These are phyloP conservation scores for Globisporangium polare DNA, from an alignment of 352 stramenopile genomes.

Conservation along the genomic window DNA sequence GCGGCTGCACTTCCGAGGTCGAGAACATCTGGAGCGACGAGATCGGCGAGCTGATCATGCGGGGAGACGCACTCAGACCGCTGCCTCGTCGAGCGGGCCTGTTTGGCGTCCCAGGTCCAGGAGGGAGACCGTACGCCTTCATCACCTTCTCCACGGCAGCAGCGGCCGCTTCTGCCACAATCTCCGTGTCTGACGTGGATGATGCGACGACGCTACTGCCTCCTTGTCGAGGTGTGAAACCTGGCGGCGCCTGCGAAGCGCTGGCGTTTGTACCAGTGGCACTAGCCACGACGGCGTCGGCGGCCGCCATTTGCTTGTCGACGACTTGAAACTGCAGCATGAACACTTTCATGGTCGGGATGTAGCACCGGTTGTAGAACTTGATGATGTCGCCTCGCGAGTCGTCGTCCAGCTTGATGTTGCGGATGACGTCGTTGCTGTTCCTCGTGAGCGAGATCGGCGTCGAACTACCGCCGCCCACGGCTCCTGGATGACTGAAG, in stretches of 20 bases:
- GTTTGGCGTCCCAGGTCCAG: constrained; percentile 37
- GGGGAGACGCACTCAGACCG: constrained; percentile 22
- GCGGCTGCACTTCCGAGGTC: constrained; percentile 66
- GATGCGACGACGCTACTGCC: constrained; percentile 37
- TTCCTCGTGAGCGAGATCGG: constrained; percentile 31
- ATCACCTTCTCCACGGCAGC: constrained; percentile 66
- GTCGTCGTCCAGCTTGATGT: constrained; percentile 66
- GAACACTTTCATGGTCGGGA: constrained; percentile 81
- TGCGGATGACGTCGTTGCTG: constrained; percentile 67
- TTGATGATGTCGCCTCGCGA: constrained; percentile 84
- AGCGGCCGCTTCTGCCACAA: constrained; percentile 69
- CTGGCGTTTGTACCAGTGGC: constrained; percentile 18
- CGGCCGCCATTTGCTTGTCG: constrained; percentile 77
- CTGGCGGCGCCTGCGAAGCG: constrained; percentile 22
- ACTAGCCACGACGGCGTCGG: constrained; percentile 55
- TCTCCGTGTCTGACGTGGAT: constrained; percentile 73
- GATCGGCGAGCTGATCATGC: constrained; percentile 43
- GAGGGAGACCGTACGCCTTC: constrained; percentile 30
- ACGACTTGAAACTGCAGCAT: constrained; percentile 83
- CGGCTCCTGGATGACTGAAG: constrained; percentile 21
- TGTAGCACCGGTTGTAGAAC: constrained; percentile 87
- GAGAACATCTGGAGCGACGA: constrained; percentile 58
- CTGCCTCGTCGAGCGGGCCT: constrained; percentile 20
- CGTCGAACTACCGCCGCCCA: constrained; percentile 22
- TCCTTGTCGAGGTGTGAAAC: constrained; percentile 37